Base-by-base conservation (phyloP, 1,284 basidiomycete genomes). In the Rhodotorula sp. region DNA sequence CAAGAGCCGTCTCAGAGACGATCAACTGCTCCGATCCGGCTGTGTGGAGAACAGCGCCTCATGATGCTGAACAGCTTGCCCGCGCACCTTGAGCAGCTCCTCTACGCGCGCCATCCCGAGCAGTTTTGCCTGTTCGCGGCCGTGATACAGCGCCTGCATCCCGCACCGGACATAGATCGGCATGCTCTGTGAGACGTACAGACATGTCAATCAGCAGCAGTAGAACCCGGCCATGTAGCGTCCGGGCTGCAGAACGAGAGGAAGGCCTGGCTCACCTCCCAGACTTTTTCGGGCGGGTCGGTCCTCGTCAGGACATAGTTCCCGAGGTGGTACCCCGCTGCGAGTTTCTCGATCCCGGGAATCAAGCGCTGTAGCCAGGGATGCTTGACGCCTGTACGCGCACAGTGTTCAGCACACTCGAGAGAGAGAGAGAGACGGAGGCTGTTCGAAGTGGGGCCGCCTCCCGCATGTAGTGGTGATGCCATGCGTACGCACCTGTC, bases 141-240 rank as follows among this genome's bases (percentile, higher is more conserved):
- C 73, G 15, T 70, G 69, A 34, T 76, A 76, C 7, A 76, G 62
- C 28, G 65, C 49, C 15, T 72, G 72, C 72, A 76, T 76, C 0
- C 75, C 87, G 3, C 74, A 8, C 21, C 66, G 43, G 1, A 99
- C 93, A 79, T 97, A 98, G 4, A 94, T 91, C 79, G 94, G 90
- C 83, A 95, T 97, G 84, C 97, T 97, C 83, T 99, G 95, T n/a
- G 45, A 5, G 81, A 18, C 14, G 28, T 0, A 21, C 6, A 97
- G 93, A 78, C 12, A 12, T 26, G 6, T 58, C 56, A n/a, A 3
- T 14, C 38, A 12, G 7, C 38, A 14, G 38, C 38, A 43, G 38
- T 12, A 95, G 89, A 71, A 97, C 18, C 31, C 45, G 5, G 28
- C 47, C 5, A 21, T 26, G 14, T 5, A 54, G 14, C 6, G 18